Evolutionary conservation across 2,329 filamentous ascomycete genomes (phyloP), one percentile per base, ranked within the genome.

Genomic region (Seiridium cupressi): DNA sequence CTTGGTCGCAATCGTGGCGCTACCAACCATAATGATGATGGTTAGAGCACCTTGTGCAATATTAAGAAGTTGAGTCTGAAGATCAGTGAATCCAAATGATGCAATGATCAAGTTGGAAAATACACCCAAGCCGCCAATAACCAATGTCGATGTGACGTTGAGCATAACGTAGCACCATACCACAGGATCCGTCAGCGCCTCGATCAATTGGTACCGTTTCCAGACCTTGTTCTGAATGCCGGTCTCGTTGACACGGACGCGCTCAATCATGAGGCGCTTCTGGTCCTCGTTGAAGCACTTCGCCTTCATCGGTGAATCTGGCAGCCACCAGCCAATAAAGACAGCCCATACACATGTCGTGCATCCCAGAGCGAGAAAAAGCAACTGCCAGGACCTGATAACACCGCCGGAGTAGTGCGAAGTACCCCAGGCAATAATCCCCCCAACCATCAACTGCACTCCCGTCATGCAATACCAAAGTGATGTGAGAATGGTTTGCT

Each of bases 231-330:
- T 74, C 62, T 74, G 66, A 57, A 76, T 69, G 9, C 74, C 75
- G 0, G 75, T 76, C 57, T 75, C 69, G 57, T 77, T 76, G 9
- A 65, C 68, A 34, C 76, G 68, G 3, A 79, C 66, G 5, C 76
- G 71, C 61, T 76, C 72, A 7, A 77, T 68, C 59, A 73, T 67
- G 40, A 77, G 65, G 8, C 68, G 66, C 47, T 76, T 77, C 42
- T 79, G 72, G 26, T 75, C 73, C 9, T 76, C 71, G n/a, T 68
- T 74, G 38, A 82, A 71, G 61, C 84, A 84, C 34, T 75, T 76
- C 3, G 82, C 81, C 57, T 79, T 81, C 55, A 79, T 76, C 0
- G 84, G 82, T 47, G 76, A 79, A 63, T 85, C 81, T 0, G 81
- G 81, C 26, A 86, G 73, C 64, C 71, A 75, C 63, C 71, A 71